phyloP scores from a whole-genome alignment of 2,329 filamentous ascomycete species.

The Fusarium sarcochroum region DNA sequence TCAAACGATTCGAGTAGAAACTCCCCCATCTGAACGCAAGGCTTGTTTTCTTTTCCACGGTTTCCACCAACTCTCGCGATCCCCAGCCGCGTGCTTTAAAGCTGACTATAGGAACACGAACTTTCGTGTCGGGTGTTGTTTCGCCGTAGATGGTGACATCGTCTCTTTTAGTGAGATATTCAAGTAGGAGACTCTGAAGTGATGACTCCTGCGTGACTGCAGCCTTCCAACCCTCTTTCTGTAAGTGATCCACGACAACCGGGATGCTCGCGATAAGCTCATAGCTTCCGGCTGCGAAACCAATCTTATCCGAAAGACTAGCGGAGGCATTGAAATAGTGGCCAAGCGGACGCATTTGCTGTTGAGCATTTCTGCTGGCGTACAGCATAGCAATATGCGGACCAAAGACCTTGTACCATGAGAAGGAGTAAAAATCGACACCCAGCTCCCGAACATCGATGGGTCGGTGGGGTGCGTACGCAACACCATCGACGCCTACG shows the following conservation, averaged over 20 bases:
- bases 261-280: constrained; percentile 77
- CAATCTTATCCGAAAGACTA: constrained; percentile 76
- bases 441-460: constrained; percentile 78
- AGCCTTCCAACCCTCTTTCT: too few relatives aligned
- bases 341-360: constrained; percentile 67
- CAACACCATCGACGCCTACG: constrained; percentile 81
- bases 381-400: constrained; percentile 82
- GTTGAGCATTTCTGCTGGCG: constrained; percentile 69
- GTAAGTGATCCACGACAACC: constrained; percentile 71
- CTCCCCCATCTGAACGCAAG: not conserved
- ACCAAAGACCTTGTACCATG: constrained; percentile 87
- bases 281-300: constrained; percentile 77
- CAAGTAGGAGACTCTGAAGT: too few relatives aligned
- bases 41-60: not conserved
- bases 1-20: not conserved
- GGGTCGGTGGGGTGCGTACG: constrained; percentile 79
- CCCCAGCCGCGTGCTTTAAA: too few relatives aligned
- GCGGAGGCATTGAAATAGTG: constrained; percentile 77
- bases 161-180: too few relatives aligned
- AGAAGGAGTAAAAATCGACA: constrained; percentile 84
- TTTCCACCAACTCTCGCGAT: not conserved
- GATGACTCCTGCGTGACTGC: too few relatives aligned
- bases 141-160: too few relatives aligned
- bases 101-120: too few relatives aligned
- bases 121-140: too few relatives aligned